Base-by-base conservation (phyloP, 2,329 filamentous ascomycete genomes). In the Monosporascus sp. region DNA sequence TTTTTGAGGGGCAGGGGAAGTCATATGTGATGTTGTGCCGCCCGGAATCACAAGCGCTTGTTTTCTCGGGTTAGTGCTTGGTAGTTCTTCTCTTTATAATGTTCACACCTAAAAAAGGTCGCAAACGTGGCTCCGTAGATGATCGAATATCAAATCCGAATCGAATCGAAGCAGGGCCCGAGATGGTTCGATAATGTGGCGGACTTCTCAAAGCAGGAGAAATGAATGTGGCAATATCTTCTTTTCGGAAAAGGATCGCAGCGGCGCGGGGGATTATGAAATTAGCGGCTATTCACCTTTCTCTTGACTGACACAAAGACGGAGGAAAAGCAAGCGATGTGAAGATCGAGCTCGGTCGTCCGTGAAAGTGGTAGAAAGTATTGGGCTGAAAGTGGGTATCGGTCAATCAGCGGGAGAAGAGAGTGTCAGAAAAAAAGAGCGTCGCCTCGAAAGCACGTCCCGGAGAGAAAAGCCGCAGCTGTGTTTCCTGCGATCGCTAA, bases 1-100 rank as follows among this genome's bases (percentile, higher is more conserved):
- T 69, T 78, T 75, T 72, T 78, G 72, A 68, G 72, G 76, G 62
- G 75, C 77, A 78, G 78, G 72, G 72, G 81, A 83, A 79, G 80
- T 83, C 81, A 83, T 83, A 81, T 74, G 74, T 70, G 67, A 69
- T 31, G 24, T 24, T 18, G 43, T 46, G 31, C 43, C 14, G 43
- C 43, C 43, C 25, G 22, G 39, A 11, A 46, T 25, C 11, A 46
- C 43, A 46, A 46, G 43, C 43, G 24, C 51, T 52, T 58, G 24
- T 55, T 51, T 54, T 50, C 37, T 48, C 38, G 52, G 49, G 46
- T 49, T 39, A 38, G 24, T 6, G 24, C 6, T 25, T 55, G 25
- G 41, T 48, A 45, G 27, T 47, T 52, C 46, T 61, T 56, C 25
- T 53, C 55, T 60, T 55, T 55, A 50, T 56, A 52, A 50, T 55